Conservation (phyloP, 192 early-diverging fungal genomes). For the Podila epicladia region DNA sequence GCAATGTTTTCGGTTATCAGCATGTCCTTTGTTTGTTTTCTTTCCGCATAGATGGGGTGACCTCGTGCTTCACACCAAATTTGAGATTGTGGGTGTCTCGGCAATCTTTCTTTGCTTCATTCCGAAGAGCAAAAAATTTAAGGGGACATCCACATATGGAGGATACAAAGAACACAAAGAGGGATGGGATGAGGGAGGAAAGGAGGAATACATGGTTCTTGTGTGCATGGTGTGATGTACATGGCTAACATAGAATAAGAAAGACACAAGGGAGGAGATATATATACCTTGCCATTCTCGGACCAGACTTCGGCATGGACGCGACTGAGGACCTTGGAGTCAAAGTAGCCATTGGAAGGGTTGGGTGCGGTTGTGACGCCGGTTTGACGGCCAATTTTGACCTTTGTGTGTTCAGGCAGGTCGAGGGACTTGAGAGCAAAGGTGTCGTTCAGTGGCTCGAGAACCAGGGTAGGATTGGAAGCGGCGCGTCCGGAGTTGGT, state of each 20-base stretch:
- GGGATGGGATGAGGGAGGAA: too few relatives aligned
- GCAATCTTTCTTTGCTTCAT: too few relatives aligned
- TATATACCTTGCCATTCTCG: constrained; percentile 66
- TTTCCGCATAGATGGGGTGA: too few relatives aligned
- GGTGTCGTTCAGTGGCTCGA: constrained; percentile 57
- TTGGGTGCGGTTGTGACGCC: constrained; percentile 68
- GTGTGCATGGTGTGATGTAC: neutral
- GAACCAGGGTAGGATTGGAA: constrained; percentile 51
- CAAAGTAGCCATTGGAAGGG: constrained; percentile 80
- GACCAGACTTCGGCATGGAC: constrained; percentile 80
- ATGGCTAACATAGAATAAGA: too few relatives aligned
- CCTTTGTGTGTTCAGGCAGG: constrained; percentile 54
- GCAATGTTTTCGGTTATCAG: too few relatives aligned
- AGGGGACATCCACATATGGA: too few relatives aligned
- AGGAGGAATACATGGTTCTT: too few relatives aligned
- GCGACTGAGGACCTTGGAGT: constrained; percentile 83
- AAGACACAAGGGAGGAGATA: neutral
- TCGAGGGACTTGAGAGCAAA: constrained; percentile 65
- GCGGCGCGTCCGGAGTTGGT: constrained; percentile 24
- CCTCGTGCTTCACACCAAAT: too few relatives aligned
- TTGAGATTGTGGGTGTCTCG: too few relatives aligned
- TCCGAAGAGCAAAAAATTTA: too few relatives aligned
- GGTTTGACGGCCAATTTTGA: constrained; percentile 80
- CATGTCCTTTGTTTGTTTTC: too few relatives aligned
- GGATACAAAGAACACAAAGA: too few relatives aligned